Percentiles rank a stretch among this genome's conserved stretches.
Conservation (phyloP, 345 rosid genomes). For the Brassica nigra region DNA sequence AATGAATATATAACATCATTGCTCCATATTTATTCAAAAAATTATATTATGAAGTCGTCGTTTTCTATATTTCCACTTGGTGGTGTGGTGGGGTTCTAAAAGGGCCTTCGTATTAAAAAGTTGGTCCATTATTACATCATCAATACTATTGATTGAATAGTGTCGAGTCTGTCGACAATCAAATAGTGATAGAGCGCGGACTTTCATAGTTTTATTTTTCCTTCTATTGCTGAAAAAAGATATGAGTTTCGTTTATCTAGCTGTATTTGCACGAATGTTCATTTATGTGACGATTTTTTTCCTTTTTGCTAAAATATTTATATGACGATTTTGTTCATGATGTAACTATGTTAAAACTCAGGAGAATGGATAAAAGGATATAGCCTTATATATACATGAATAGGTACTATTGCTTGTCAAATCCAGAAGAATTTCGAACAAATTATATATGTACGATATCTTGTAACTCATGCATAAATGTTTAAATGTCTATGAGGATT, state of each 20-base stretch:
- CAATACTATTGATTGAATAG: background rate
- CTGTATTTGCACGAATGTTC: background rate
- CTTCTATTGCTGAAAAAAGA: conserved; percentile 1
- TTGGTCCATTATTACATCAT: conserved; percentile 30
- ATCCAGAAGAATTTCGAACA: conserved; percentile 1
- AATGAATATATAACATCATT: conserved; percentile 7
- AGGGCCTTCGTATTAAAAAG: conserved; percentile 14
- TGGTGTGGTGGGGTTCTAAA: conserved; percentile 32
- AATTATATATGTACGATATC: background rate
- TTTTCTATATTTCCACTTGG: conserved; percentile 23
- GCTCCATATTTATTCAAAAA: conserved; percentile 21
- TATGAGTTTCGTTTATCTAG: background rate
- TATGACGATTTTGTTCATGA: background rate
- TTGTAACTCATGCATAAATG: background rate
- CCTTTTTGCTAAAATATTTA: no score
- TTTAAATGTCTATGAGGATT: background rate
- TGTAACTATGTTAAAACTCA: background rate
- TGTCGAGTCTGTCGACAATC: conserved; percentile 25
- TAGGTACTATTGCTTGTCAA: conserved; percentile 17
- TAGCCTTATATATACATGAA: conserved; percentile 13
- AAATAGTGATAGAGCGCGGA: conserved; percentile 18
- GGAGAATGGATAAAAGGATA: conserved; percentile 6
- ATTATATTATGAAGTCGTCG: conserved; percentile 10
- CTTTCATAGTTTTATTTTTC: conserved; percentile 16
- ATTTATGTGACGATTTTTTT: background rate